phyloP scores from a whole-genome alignment of 139 green algal species.

The Closterium sp. region DNA sequence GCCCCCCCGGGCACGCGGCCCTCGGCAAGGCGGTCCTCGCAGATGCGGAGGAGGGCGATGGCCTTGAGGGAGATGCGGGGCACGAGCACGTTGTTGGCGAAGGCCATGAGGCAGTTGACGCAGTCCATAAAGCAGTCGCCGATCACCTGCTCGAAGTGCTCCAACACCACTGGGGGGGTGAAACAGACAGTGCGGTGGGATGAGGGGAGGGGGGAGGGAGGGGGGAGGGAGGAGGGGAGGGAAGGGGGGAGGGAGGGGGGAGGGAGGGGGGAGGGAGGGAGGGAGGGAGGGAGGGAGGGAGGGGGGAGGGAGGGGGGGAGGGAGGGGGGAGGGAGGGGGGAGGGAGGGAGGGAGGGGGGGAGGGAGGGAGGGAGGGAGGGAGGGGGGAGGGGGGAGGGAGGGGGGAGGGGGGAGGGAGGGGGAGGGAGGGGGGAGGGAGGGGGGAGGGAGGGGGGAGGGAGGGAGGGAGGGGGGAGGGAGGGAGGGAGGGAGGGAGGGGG shows the following conservation, averaged over 20 bases:
- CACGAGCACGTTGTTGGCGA: conserved; percentile 95
- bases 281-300: too few species aligned
- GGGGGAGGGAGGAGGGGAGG: neutral
- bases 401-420: too few species aligned
- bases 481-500: conserved; percentile 87
- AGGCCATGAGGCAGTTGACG: conserved; percentile 99
- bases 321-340: neutral
- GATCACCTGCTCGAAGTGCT: conserved; percentile 95
- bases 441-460: neutral
- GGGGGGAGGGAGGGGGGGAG: too few species aligned
- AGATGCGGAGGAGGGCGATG: conserved; percentile 96
- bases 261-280: conserved; percentile 74
- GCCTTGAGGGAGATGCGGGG: conserved; percentile 90
- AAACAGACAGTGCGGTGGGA: neutral
- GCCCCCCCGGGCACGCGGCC: conserved; percentile 42
- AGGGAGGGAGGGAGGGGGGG: neutral
- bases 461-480: neutral
- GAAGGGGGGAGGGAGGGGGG: neutral
- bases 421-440: too few species aligned
- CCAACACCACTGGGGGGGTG: conserved; percentile 31
- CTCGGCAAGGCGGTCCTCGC: conserved; percentile 90
- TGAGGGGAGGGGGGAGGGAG: too few species aligned
- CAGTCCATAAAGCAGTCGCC: conserved; percentile 96
- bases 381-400: too few species aligned
- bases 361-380: conserved; percentile 68